Evolutionary conservation across 1,284 basidiomycete genomes (phyloP).

Genomic region (Cryptococcus neoformans): DNA sequence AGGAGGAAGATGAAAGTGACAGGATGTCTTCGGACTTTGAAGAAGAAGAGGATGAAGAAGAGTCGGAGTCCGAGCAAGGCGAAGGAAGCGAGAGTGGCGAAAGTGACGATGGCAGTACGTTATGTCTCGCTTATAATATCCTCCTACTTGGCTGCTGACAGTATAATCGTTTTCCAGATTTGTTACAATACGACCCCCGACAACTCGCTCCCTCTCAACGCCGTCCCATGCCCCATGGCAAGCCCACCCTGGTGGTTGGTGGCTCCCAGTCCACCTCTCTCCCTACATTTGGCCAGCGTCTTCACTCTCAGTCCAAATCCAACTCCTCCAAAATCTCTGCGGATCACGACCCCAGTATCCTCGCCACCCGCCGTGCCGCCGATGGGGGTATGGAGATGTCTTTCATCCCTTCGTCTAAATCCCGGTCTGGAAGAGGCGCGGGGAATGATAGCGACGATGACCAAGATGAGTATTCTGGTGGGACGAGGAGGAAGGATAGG

Average conservation of each 20-base stretch:
- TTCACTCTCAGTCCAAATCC: constrained; percentile 21
- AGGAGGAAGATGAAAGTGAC: constrained; percentile 85
- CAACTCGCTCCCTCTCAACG: constrained; percentile 49
- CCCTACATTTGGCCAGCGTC: constrained; percentile 47
- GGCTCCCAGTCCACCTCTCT: constrained; percentile 17
- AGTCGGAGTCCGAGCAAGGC: constrained; percentile 49
- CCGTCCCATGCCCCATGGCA: constrained; percentile 18
- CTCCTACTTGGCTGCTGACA: constrained; percentile 7
- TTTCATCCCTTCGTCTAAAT: constrained; percentile 46
- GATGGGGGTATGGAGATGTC: constrained; percentile 56
- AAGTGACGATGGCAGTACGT: constrained; percentile 51
- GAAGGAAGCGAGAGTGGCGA: constrained; percentile 57
- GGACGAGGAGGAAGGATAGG: constrained; percentile 54
- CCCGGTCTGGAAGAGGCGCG: constrained; percentile 41
- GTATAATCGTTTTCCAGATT: constrained; percentile 28
- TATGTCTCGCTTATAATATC: neutral
- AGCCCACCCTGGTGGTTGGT: constrained; percentile 36
- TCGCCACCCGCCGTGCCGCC: constrained; percentile 40
- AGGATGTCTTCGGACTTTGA: constrained; percentile 65
- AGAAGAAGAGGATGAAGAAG: constrained; percentile 37
- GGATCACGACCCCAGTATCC: constrained; percentile 25
- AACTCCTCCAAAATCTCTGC: constrained; percentile 5
- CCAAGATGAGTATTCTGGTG: constrained; percentile 41
- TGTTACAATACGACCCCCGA: constrained; percentile 49
- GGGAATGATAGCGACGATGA: constrained; percentile 20